Percentiles rank a stretch among this genome's conserved stretches.
Conservation (phyloP, 768 basidiomycete species). For the Leccinellum rugosiceps region DNA sequence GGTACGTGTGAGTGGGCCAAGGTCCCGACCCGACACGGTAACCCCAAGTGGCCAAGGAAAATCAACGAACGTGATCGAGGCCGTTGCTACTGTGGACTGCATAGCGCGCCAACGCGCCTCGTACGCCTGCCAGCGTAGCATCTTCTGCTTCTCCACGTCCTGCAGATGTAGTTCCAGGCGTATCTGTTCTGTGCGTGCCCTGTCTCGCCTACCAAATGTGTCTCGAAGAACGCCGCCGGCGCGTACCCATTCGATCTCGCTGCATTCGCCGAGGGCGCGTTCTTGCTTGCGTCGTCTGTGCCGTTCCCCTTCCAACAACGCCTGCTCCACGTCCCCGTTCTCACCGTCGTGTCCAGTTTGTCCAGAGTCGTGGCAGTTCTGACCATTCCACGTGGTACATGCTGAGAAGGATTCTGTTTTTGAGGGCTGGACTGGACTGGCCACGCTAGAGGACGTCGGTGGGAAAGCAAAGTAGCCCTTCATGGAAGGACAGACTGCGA, state of each 20-base stretch:
- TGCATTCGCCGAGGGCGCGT: constrained; percentile 40
- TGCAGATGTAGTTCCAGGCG: constrained; percentile 44
- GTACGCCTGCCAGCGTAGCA: constrained; percentile 50
- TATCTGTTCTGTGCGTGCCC: constrained; percentile 46
- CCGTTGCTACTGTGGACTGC: constrained; percentile 20
- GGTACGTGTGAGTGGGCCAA: constrained; percentile 35
- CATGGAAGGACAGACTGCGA: constrained; percentile 8
- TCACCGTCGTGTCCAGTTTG: background rate
- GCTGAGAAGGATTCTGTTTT: background rate
- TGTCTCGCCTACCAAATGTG: constrained; percentile 46
- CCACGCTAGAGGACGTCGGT: constrained; percentile 1
- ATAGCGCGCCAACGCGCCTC: constrained; percentile 50
- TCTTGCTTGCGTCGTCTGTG: constrained; percentile 30
- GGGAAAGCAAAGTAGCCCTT: constrained; percentile 27
- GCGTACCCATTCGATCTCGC: constrained; percentile 60
- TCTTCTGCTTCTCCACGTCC: constrained; percentile 39
- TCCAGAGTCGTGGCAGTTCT: background rate
- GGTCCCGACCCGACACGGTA: constrained; percentile 12
- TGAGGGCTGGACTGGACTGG: background rate
- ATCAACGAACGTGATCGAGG: constrained; percentile 42
- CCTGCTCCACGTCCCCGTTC: background rate
- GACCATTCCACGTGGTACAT: constrained; percentile 1
- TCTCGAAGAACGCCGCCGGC: constrained; percentile 56
- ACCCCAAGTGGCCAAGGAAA: constrained; percentile 60
- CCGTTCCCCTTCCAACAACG: constrained; percentile 15